Evolutionary conservation across 352 stramenopile species (phyloP).

Genomic region (Phytopythium montanum): DNA sequence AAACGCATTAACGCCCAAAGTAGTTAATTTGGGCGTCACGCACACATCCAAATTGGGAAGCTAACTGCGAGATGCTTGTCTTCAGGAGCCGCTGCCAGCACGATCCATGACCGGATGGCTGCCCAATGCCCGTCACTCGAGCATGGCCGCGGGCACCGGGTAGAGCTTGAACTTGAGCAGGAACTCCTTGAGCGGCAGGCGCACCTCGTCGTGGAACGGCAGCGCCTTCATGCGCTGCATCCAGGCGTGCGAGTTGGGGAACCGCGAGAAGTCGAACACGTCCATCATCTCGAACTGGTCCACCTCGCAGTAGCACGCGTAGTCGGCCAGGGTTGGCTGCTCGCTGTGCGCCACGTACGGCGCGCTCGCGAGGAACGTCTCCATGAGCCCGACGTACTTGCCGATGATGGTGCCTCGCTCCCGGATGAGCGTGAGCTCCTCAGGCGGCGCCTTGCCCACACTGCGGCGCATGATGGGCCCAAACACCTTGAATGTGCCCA

Average conservation of each 20-base stretch:
- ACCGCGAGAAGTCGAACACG: slow-evolving; percentile 25
- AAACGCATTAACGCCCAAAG: too few relatives aligned
- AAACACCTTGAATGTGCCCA: slow-evolving; percentile 36
- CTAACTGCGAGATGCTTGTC: too few relatives aligned
- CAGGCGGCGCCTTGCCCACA: slow-evolving; percentile 19
- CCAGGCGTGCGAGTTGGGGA: slow-evolving; percentile 21
- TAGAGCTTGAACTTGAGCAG: slow-evolving; percentile 22
- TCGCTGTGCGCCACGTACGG: slow-evolving; percentile 23
- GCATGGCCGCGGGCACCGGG: slow-evolving; percentile 8
- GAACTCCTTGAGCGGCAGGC: slow-evolving; percentile 28
- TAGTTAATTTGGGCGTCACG: too few relatives aligned
- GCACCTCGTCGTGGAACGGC: slow-evolving; percentile 30
- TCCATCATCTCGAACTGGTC: slow-evolving; percentile 31
- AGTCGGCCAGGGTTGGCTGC: slow-evolving; percentile 34
- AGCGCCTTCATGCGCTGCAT: slow-evolving; percentile 30
- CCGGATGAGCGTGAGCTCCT: slow-evolving; percentile 15
- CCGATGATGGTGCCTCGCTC: slow-evolving; percentile 18
- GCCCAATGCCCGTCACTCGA: slow-evolving; percentile 2
- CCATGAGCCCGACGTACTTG: slow-evolving; percentile 19
- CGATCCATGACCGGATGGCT: neutral
- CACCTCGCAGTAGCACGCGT: slow-evolving; percentile 40
- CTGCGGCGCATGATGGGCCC: slow-evolving; percentile 27
- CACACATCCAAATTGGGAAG: too few relatives aligned
- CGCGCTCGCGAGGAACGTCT: slow-evolving; percentile 24
- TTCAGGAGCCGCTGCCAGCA: too few relatives aligned